Percentiles rank a stretch among this genome's conserved stretches.
These are phyloP conservation scores for Colletotrichum nymphaeae DNA, from an alignment of 2,329 filamentous ascomycete species.

Conservation along the genomic window DNA sequence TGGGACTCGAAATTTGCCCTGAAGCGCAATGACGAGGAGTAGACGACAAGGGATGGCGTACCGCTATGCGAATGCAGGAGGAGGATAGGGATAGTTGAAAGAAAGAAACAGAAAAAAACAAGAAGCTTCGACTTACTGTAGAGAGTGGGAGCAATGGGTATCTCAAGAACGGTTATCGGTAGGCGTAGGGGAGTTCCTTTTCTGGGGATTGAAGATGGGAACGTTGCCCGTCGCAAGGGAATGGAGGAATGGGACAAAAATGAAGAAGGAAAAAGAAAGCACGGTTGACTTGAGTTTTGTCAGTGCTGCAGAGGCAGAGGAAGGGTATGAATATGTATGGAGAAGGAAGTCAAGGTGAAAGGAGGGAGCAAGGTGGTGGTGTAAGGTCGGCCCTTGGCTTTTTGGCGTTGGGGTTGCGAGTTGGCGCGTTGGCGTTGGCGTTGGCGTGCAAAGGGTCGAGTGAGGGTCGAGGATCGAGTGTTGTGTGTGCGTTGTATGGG, in stretches of 20 bases:
- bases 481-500: not conserved
- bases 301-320: slow-evolving; percentile 32
- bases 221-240: slow-evolving; percentile 21
- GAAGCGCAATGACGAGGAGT: not conserved
- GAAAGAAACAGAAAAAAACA: not conserved
- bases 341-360: not conserved
- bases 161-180: not conserved
- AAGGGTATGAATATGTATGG: slow-evolving; percentile 23
- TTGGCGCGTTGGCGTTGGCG: too few relatives aligned
- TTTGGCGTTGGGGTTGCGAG: not conserved
- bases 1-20: not conserved
- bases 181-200: not conserved
- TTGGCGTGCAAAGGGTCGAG: not conserved
- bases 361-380: not conserved
- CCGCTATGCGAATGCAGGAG: too few relatives aligned
- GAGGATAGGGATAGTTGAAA: not conserved
- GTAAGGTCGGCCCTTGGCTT: slow-evolving; percentile 22
- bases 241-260: slow-evolving; percentile 4
- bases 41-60: not conserved
- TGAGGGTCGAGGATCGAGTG: not conserved
- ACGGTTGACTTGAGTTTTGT: slow-evolving; percentile 9
- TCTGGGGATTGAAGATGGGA: not conserved
- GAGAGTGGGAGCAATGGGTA: not conserved
- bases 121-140: slow-evolving; percentile 15
- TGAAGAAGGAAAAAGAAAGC: slow-evolving; percentile 21